Conservation (phyloP, 768 basidiomycete species). For the Termitomyces eurrhizus region DNA sequence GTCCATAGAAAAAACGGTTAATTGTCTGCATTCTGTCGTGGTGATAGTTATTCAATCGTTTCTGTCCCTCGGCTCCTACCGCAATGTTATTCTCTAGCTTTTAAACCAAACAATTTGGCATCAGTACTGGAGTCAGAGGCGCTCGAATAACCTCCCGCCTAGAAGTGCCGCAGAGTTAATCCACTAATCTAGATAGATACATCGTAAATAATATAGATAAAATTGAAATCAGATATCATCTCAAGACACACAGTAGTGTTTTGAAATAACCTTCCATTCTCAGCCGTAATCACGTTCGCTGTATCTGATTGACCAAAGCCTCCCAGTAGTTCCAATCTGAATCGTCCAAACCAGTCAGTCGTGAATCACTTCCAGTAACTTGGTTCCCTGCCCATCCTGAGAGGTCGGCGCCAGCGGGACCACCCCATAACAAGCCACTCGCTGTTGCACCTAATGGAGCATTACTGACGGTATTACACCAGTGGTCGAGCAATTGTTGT, state of each 20-base stretch:
- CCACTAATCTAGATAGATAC: not conserved
- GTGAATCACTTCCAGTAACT: constrained; percentile 37
- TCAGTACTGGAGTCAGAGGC: no score
- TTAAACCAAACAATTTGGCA: not conserved
- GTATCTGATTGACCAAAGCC: constrained; percentile 63
- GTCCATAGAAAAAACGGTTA: constrained; percentile 93
- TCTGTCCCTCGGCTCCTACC: not conserved
- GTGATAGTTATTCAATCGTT: not conserved
- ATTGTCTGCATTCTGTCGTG: constrained; percentile 66
- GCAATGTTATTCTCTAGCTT: not conserved
- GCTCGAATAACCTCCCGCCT: not conserved
- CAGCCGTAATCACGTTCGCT: constrained; percentile 28
- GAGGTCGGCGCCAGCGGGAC: constrained; percentile 52
- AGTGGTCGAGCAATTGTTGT: constrained; percentile 77
- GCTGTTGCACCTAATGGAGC: constrained; percentile 49
- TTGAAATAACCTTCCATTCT: not conserved
- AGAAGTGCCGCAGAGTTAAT: not conserved
- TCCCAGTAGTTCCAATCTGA: constrained; percentile 83
- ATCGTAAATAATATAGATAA: no score
- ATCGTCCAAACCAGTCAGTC: constrained; percentile 51
- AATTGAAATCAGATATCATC: not conserved
- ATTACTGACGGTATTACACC: constrained; percentile 79
- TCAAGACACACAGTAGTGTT: not conserved
- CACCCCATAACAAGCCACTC: constrained; percentile 57
- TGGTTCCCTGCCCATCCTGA: constrained; percentile 55